Evolutionary conservation across 2,329 filamentous ascomycete species (phyloP).

Genomic region (Orbilia brochopaga): DNA sequence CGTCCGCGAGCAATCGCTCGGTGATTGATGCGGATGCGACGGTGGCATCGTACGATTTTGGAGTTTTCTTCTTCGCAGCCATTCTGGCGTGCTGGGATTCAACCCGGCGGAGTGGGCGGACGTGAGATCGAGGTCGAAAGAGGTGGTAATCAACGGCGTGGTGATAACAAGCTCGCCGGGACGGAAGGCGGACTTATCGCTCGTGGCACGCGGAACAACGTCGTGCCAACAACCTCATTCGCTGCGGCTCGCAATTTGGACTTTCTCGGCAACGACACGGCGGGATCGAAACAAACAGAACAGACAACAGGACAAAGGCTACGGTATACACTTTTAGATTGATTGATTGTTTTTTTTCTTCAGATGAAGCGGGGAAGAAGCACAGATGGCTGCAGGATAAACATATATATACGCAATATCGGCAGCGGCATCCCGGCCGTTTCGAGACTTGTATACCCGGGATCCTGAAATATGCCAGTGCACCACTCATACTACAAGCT

Average conservation of each 20-base stretch:
- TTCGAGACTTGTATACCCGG: constrained; percentile 12
- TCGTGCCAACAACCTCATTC: too few relatives aligned
- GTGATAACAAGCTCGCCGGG: constrained; percentile 12
- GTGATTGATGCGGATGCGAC: background rate
- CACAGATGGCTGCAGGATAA: background rate
- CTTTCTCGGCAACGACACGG: too few relatives aligned
- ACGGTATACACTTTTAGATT: background rate
- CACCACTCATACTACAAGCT: background rate
- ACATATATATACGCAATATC: too few relatives aligned
- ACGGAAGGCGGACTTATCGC: constrained; percentile 30
- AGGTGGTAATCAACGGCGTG: background rate
- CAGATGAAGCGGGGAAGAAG: constrained; percentile 2
- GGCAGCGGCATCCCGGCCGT: background rate
- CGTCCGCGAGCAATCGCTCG: background rate
- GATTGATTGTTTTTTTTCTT: background rate
- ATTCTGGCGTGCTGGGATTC: constrained; percentile 29
- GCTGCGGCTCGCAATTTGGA: too few relatives aligned
- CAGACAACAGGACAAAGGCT: background rate
- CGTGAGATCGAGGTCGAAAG: background rate
- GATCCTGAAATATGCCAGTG: constrained; percentile 5
- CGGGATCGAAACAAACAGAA: background rate
- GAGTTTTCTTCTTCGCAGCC: constrained; percentile 37
- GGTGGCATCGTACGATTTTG: constrained; percentile 20
- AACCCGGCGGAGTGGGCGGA: constrained; percentile 19
- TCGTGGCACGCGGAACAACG: constrained; percentile 23